Conservation (phyloP, 306 rosid genomes). For the Vigna angularis region DNA sequence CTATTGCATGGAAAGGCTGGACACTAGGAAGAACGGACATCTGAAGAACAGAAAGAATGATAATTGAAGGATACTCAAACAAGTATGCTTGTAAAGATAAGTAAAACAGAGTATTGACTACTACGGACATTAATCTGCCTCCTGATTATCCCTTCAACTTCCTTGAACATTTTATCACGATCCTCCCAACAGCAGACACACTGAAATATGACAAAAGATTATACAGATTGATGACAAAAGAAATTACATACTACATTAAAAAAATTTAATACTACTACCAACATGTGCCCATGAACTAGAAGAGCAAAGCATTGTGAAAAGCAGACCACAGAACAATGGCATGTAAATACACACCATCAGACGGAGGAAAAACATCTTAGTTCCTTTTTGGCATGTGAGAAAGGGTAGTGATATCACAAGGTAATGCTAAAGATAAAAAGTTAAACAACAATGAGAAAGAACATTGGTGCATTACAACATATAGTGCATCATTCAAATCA, state of each 20-base stretch:
- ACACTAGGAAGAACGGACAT: constrained; percentile 98
- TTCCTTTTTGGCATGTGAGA: neutral
- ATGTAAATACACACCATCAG: constrained; percentile 1
- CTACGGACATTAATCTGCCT: constrained; percentile 89
- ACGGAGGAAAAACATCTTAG: neutral
- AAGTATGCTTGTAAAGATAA: neutral
- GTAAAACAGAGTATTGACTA: constrained; percentile 7
- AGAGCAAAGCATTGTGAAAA: constrained; percentile 11
- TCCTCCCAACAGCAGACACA: constrained; percentile 99
- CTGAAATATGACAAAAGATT: constrained; percentile 51
- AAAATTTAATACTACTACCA: neutral
- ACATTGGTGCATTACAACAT: neutral
- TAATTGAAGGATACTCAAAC: constrained; percentile 18
- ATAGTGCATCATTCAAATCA: neutral
- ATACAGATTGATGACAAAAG: constrained; percentile 11
- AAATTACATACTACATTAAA: constrained; percentile 18
- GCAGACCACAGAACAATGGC: neutral
- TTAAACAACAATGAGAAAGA: constrained; percentile 1
- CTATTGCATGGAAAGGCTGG: constrained; percentile 99
- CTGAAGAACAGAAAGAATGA: constrained; percentile 55
- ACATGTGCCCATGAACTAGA: neutral
- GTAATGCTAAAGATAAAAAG: constrained; percentile 11
- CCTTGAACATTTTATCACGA: constrained; percentile 87
- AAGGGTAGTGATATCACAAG: constrained; percentile 10
- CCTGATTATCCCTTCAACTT: constrained; percentile 92